A percentile compares a stretch with the other conserved stretches of the same genome.
These are phyloP conservation scores for Mycena galericulata DNA, from an alignment of 768 basidiomycete genomes.

Conservation along the genomic window DNA sequence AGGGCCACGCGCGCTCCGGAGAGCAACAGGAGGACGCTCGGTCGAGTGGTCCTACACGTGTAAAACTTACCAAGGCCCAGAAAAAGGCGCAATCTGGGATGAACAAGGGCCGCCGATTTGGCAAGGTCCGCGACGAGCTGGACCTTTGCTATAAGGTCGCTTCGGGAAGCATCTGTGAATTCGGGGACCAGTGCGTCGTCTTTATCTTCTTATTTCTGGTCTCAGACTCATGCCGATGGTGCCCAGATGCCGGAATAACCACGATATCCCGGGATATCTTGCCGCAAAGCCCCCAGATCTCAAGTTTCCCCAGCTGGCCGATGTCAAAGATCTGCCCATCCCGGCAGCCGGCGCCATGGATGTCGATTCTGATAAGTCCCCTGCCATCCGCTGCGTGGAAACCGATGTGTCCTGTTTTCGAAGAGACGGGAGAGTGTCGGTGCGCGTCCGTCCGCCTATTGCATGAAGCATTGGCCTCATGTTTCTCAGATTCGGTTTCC, in stretches of 20 bases:
- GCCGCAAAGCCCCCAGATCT: slow-evolving; percentile 82
- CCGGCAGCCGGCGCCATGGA: slow-evolving; percentile 51
- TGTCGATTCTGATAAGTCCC: not conserved
- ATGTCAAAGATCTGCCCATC: slow-evolving; percentile 61
- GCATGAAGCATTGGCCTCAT: not conserved
- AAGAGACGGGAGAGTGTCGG: slow-evolving; percentile 80
- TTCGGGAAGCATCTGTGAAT: slow-evolving; percentile 75
- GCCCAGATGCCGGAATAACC: slow-evolving; percentile 79
- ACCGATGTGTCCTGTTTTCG: slow-evolving; percentile 75
- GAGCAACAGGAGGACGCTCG: slow-evolving; percentile 37
- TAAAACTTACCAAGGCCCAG: slow-evolving; percentile 68
- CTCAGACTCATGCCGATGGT: not conserved
- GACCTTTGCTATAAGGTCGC: slow-evolving; percentile 89
- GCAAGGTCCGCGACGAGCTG: slow-evolving; percentile 80
- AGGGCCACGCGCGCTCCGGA: slow-evolving; percentile 39
- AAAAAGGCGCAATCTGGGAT: slow-evolving; percentile 82
- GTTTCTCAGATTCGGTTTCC: slow-evolving; percentile 74
- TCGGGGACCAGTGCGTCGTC: slow-evolving; percentile 69
- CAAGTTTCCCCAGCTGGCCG: slow-evolving; percentile 59
- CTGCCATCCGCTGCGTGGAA: slow-evolving; percentile 38
- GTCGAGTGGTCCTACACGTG: slow-evolving; percentile 44
- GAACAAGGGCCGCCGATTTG: slow-evolving; percentile 87
- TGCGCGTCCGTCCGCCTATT: slow-evolving; percentile 36
- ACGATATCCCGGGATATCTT: slow-evolving; percentile 84
- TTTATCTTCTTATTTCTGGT: slow-evolving; percentile 6